Percentiles rank a stretch among this genome's conserved stretches.
Evolutionary conservation across 1,284 basidiomycete species (phyloP).

Genomic region (Malassezia slooffiae): DNA sequence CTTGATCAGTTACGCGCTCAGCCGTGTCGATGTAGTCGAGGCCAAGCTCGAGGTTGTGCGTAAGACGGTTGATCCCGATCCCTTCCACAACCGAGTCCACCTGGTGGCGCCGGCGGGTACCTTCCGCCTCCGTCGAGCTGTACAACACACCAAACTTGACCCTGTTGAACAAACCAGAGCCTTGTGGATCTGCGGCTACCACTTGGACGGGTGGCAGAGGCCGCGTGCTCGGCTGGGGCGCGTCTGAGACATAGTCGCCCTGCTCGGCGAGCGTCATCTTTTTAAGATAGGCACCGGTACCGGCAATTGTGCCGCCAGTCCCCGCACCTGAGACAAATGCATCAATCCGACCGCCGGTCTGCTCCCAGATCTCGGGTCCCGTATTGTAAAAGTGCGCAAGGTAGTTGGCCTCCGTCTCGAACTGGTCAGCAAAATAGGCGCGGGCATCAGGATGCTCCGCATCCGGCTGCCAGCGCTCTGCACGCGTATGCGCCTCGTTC

Average conservation of each 20-base stretch:
- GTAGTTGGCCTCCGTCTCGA: constrained; percentile 75
- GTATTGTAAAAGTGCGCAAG: constrained; percentile 80
- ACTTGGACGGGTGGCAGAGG: constrained; percentile 21
- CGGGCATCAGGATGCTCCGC: constrained; percentile 20
- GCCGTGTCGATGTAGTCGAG: constrained; percentile 37
- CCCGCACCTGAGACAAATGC: constrained; percentile 92
- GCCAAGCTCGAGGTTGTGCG: constrained; percentile 36
- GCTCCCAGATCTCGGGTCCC: constrained; percentile 88
- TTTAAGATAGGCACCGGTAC: constrained; percentile 67
- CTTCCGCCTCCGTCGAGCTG: constrained; percentile 78
- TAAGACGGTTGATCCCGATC: constrained; percentile 56
- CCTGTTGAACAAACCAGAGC: constrained; percentile 90
- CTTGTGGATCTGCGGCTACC: constrained; percentile 80
- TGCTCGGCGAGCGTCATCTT: neutral
- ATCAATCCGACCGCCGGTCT: constrained; percentile 69
- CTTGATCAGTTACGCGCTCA: constrained; percentile 34
- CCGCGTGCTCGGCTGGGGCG: constrained; percentile 10
- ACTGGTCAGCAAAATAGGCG: constrained; percentile 69
- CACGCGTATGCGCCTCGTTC: constrained; percentile 36
- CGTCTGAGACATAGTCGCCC: constrained; percentile 12
- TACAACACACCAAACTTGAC: constrained; percentile 70
- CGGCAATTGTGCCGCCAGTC: constrained; percentile 90
- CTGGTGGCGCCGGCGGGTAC: constrained; percentile 82
- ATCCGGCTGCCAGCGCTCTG: constrained; percentile 22
- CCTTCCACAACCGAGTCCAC: constrained; percentile 49